Percentiles rank a stretch among this genome's conserved stretches.
Conservation (phyloP, 2,329 filamentous ascomycete species). For the Amphichorda felina region DNA sequence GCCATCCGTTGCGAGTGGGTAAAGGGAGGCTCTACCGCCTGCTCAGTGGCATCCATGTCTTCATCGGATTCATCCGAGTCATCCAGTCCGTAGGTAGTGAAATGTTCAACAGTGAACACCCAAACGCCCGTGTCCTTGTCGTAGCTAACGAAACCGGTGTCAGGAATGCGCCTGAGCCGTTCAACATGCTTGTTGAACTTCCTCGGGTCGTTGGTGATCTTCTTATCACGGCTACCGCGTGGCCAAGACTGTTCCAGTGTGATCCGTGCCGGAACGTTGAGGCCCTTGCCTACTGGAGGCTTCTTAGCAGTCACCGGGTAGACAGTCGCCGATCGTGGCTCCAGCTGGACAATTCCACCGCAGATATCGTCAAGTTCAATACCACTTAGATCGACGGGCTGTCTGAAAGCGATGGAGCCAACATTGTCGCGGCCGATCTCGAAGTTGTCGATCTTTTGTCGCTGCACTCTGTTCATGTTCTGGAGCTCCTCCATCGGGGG, state of each 20-base stretch:
- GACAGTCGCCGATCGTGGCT: conserved; percentile 72
- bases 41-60: conserved; percentile 20
- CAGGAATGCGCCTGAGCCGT: conserved; percentile 64
- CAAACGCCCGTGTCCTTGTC: conserved; percentile 71
- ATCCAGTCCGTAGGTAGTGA: conserved; percentile 86
- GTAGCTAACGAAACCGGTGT: conserved; percentile 77
- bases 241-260: conserved; percentile 91
- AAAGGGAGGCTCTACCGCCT: conserved; percentile 14
- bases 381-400: conserved; percentile 69
- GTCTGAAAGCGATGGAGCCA: conserved; percentile 71
- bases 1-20: conserved; percentile 6
- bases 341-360: conserved; percentile 63
- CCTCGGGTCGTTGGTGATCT: conserved; percentile 39
- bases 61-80: conserved; percentile 61
- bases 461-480: conserved; percentile 69
- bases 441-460: conserved; percentile 62
- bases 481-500: conserved; percentile 65
- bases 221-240: conserved; percentile 47
- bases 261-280: conserved; percentile 86
- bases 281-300: conserved; percentile 70
- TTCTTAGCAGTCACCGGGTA: conserved; percentile 70
- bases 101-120: conserved; percentile 91
- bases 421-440: conserved; percentile 73
- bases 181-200: conserved; percentile 68
- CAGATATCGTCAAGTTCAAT: conserved; percentile 73